Conservation (phyloP, 164 flowering plant species). For the Vitis rotundifolia region DNA sequence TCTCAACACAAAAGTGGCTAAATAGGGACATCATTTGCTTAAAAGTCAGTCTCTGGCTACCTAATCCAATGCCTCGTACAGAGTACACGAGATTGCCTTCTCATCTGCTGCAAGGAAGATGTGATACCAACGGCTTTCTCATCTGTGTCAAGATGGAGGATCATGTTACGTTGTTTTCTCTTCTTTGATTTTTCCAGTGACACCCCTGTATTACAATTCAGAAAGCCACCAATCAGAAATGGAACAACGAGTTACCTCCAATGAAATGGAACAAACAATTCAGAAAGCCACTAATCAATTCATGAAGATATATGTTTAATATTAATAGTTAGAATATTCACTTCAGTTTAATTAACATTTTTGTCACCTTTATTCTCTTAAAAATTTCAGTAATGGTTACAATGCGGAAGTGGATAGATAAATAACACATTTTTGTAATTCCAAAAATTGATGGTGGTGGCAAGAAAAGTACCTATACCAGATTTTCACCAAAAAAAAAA, state of each 20-base stretch:
- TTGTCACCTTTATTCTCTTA: too few species aligned
- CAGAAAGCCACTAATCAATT: not conserved
- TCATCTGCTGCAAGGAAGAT: not conserved
- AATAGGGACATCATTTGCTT: not conserved
- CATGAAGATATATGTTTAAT: too few species aligned
- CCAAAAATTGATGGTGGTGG: too few species aligned
- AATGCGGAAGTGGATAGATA: too few species aligned
- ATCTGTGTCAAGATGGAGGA: conserved; percentile 7
- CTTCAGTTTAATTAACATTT: too few species aligned
- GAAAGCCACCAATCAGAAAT: not conserved
- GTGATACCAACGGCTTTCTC: not conserved
- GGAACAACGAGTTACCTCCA: not conserved
- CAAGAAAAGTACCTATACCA: too few species aligned
- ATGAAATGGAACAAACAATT: not conserved
- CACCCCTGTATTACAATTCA: conserved; percentile 14
- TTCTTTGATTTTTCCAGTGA: conserved; percentile 9
- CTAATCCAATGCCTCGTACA: not conserved
- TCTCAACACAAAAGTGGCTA: not conserved
- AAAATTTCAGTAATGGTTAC: too few species aligned
- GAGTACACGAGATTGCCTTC: not conserved
- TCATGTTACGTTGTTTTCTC: conserved; percentile 4
- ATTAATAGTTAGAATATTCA: too few species aligned
- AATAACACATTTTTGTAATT: too few species aligned
- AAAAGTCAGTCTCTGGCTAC: too few species aligned
- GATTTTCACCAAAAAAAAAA: too few species aligned